Conservation (phyloP, 1,139 yeast genomes). For the Geotrichum cucujoidarum region DNA sequence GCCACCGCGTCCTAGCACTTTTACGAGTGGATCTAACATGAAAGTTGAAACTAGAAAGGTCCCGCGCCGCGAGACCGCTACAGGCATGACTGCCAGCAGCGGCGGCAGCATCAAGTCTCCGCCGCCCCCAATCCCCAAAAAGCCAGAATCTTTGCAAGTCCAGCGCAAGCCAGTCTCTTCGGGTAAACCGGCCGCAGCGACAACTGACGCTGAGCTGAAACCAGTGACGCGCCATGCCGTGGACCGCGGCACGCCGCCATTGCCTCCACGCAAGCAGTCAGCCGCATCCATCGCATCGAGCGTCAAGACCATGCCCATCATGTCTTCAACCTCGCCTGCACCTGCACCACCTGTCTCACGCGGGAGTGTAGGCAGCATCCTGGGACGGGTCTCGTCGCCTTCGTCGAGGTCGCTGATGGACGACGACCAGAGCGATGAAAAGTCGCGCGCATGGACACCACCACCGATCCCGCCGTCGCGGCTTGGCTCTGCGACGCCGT, state of each 20-base stretch:
- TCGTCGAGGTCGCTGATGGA: constrained; percentile 4
- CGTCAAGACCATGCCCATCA: background rate
- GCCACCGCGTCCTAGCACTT: constrained; percentile 18
- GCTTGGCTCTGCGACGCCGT: constrained; percentile 1
- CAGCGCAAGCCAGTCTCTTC: constrained; percentile 8
- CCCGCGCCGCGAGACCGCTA: background rate
- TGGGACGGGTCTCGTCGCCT: background rate
- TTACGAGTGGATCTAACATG: constrained; percentile 2
- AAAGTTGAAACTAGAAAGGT: constrained; percentile 10
- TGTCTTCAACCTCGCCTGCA: background rate
- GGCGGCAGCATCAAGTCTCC: constrained; percentile 5
- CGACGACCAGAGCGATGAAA: constrained; percentile 10
- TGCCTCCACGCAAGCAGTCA: constrained; percentile 16
- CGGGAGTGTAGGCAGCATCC: too few species aligned
- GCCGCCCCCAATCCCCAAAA: constrained; percentile 25
- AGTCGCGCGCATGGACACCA: constrained; percentile 16
- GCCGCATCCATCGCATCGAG: background rate
- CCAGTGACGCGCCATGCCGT: background rate
- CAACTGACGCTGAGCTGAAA: constrained; percentile 11
- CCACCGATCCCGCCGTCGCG: constrained; percentile 15
- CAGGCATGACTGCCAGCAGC: background rate
- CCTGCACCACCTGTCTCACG: background rate
- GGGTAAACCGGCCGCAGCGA: background rate
- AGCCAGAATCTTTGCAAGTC: constrained; percentile 19
- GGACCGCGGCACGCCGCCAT: constrained; percentile 16